phyloP scores from a whole-genome alignment of 176 grass and related monocot genomes.

The Ensete glaucum region DNA sequence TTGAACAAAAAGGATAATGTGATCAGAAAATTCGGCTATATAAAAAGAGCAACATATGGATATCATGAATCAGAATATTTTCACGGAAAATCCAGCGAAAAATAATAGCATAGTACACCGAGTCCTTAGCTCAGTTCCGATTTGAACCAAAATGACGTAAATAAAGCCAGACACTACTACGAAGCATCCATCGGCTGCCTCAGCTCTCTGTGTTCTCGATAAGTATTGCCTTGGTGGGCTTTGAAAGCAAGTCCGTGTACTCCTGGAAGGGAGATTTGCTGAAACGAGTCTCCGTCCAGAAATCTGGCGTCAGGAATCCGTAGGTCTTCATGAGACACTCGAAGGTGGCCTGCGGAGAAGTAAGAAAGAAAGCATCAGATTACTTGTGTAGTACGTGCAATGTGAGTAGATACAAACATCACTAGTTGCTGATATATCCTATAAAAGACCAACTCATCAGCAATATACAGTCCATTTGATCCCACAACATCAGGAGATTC shows the following conservation, averaged over 20 bases:
- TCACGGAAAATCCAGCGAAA: not conserved
- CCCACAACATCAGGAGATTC: too few relatives aligned
- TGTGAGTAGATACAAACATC: too few relatives aligned
- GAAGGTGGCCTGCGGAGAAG: conserved; percentile 5
- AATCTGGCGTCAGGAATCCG: conserved; percentile 18
- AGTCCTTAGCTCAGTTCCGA: not conserved
- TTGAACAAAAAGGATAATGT: too few relatives aligned
- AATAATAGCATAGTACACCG: not conserved
- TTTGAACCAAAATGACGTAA: not conserved
- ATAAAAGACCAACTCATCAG: not conserved
- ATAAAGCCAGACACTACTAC: not conserved
- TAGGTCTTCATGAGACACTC: conserved; percentile 22
- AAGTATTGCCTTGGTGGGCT: conserved; percentile 6
- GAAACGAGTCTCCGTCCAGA: conserved; percentile 10
- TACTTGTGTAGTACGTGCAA: too few relatives aligned
- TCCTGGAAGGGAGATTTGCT: conserved; percentile 12
- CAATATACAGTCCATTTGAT: too few relatives aligned
- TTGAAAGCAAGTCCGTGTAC: conserved; percentile 10
- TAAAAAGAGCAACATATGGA: not conserved
- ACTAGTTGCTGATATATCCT: not conserved
- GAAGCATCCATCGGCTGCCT: not conserved
- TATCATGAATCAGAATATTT: not conserved
- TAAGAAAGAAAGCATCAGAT: not conserved
- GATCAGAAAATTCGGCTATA: too few relatives aligned
- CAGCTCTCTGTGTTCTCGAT: conserved; percentile 6